phyloP scores from a whole-genome alignment of 2,329 filamentous ascomycete species.

The Elsinoe arachidis region DNA sequence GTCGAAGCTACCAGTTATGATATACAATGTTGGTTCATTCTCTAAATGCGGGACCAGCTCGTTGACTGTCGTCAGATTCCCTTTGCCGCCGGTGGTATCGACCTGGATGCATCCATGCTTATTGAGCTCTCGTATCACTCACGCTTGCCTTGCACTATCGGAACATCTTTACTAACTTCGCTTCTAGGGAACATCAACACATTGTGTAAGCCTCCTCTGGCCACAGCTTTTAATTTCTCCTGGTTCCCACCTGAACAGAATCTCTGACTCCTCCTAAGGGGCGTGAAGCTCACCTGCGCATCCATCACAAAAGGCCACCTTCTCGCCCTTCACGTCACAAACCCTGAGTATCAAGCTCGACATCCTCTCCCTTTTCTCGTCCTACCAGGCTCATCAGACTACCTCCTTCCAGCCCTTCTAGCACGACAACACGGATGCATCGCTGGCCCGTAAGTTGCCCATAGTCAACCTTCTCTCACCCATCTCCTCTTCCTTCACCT shows the following conservation, averaged over 20 bases:
- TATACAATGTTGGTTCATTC: background rate
- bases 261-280: background rate
- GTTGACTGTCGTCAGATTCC: background rate
- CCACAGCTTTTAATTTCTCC: background rate
- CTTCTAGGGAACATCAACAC: background rate
- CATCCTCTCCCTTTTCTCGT: background rate
- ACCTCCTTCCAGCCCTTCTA: background rate
- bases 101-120: background rate
- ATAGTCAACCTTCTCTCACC: background rate
- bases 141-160: background rate
- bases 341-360: background rate
- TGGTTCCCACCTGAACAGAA: background rate
- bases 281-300: background rate
- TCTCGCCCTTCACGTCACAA: background rate
- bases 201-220: background rate
- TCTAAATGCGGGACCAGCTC: background rate
- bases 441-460: background rate
- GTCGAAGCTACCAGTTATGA: background rate
- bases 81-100: background rate
- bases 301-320: background rate
- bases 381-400: background rate
- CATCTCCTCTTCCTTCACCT: no score
- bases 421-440: background rate
- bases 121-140: background rate
- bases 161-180: background rate